Evolutionary conservation across 176 grass and related monocot genomes (phyloP).

Genomic region (Metroxylon sagu): DNA sequence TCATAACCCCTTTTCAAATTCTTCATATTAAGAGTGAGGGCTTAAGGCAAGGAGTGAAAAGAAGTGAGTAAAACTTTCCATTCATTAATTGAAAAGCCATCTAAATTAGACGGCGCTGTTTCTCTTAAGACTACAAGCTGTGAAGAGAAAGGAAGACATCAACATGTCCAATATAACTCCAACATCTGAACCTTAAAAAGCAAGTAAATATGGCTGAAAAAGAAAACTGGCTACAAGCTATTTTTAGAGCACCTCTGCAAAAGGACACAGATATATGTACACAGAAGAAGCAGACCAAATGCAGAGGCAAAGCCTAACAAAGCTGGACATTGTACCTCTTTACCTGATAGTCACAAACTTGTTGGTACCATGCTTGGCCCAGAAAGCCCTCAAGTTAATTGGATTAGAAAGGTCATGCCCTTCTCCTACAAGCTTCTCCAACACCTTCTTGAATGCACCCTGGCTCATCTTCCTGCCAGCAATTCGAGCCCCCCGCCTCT

Average conservation of each 20-base stretch:
- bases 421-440: constrained; percentile 83
- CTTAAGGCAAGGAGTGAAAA: neutral
- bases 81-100: constrained; percentile 23
- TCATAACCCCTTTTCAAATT: no score
- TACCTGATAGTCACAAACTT: constrained; percentile 89
- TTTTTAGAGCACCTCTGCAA: constrained; percentile 23
- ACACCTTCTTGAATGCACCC: constrained; percentile 91
- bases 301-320: constrained; percentile 19
- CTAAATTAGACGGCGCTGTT: constrained; percentile 39
- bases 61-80: constrained; percentile 13
- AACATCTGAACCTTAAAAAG: constrained; percentile 16
- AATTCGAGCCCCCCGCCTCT: constrained; percentile 53
- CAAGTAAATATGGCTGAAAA: constrained; percentile 29
- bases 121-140: constrained; percentile 29
- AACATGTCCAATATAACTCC: constrained; percentile 14
- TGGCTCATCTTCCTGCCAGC: constrained; percentile 94
- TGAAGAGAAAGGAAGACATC: constrained; percentile 28
- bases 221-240: constrained; percentile 25
- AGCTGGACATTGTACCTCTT: constrained; percentile 12
- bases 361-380: constrained; percentile 93
- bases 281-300: constrained; percentile 20
- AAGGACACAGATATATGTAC: constrained; percentile 26
- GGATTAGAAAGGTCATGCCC: constrained; percentile 82
- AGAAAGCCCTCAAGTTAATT: constrained; percentile 78
- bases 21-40: neutral